Percentiles rank a stretch among this genome's conserved stretches.
phyloP scores from a whole-genome alignment of 106 monocot species.

The Platanthera zijinensis region DNA sequence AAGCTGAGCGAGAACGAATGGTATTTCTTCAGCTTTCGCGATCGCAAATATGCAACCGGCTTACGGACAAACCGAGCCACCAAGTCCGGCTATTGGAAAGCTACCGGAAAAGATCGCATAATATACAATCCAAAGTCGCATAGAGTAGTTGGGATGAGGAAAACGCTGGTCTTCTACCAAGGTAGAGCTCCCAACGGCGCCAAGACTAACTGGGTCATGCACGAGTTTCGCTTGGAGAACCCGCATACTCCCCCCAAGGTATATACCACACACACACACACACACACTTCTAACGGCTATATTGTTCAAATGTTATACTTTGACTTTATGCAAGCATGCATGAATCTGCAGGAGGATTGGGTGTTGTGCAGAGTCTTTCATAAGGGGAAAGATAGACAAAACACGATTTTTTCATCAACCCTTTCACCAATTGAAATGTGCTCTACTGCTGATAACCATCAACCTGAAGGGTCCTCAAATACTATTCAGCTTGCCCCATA shows the following conservation, averaged over 20 bases:
- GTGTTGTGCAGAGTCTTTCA: slow-evolving; percentile 48
- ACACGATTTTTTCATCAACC: background rate
- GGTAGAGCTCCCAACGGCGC: slow-evolving; percentile 22
- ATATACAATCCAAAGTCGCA: background rate
- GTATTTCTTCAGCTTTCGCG: slow-evolving; percentile 31
- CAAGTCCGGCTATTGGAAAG: slow-evolving; percentile 23
- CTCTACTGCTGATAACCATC: background rate
- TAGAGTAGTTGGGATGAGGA: slow-evolving; percentile 20
- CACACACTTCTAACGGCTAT: background rate
- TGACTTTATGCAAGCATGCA: too few relatives aligned
- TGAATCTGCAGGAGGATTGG: slow-evolving; percentile 61
- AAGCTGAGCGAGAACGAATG: slow-evolving; percentile 16
- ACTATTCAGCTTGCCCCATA: background rate
- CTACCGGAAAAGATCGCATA: slow-evolving; percentile 21
- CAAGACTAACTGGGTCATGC: slow-evolving; percentile 28
- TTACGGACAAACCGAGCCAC: slow-evolving; percentile 21
- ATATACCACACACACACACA: background rate
- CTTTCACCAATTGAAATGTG: background rate
- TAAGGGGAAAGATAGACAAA: slow-evolving; percentile 26
- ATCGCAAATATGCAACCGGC: slow-evolving; percentile 20
- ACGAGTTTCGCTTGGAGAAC: slow-evolving; percentile 23
- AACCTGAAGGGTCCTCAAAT: background rate
- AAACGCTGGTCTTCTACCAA: slow-evolving; percentile 22
- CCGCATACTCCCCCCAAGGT: slow-evolving; percentile 20
- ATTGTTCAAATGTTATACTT: too few relatives aligned